Percentiles rank a stretch among this genome's conserved stretches.
Conservation (phyloP, 2,329 filamentous ascomycete genomes). For the Orbilia brochopaga region DNA sequence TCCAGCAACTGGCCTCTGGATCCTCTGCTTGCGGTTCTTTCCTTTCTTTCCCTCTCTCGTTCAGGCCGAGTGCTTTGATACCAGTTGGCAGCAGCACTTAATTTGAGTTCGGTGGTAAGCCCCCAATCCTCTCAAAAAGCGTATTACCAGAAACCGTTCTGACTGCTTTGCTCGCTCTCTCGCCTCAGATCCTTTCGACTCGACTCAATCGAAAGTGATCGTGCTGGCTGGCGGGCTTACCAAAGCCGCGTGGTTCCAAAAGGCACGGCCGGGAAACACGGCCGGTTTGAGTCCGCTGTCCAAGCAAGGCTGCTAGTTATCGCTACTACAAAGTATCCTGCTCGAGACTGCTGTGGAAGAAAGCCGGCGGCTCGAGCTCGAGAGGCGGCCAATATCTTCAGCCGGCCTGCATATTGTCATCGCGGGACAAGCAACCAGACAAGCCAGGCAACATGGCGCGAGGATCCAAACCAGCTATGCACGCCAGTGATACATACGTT, state of each 20-base stretch:
- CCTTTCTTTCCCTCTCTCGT: no score
- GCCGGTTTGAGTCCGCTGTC: slow-evolving; percentile 7
- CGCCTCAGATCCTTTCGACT: slow-evolving; percentile 17
- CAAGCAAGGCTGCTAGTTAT: slow-evolving; percentile 3
- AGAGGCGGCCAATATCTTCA: slow-evolving; percentile 14
- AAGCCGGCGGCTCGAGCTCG: background rate
- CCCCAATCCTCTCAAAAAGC: slow-evolving; percentile 30
- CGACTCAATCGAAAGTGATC: background rate
- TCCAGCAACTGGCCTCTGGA: no score
- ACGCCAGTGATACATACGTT: background rate
- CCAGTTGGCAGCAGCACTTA: background rate
- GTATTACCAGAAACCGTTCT: slow-evolving; percentile 12
- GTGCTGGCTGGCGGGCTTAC: background rate
- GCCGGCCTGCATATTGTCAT: slow-evolving; percentile 2
- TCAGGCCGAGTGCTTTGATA: no score
- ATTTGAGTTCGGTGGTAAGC: slow-evolving; percentile 1
- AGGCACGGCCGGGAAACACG: slow-evolving; percentile 12
- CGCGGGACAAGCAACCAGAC: background rate
- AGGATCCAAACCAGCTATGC: slow-evolving; percentile 31
- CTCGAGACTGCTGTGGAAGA: background rate
- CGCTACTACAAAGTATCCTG: no score
- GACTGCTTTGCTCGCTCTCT: background rate
- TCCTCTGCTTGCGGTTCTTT: no score
- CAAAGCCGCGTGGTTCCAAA: background rate
- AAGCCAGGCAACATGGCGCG: slow-evolving; percentile 11